Evolutionary conservation across 108 stramenopile genomes (phyloP), one percentile per base, ranked within the genome.

Genomic region (Skeletonema marinoi): DNA sequence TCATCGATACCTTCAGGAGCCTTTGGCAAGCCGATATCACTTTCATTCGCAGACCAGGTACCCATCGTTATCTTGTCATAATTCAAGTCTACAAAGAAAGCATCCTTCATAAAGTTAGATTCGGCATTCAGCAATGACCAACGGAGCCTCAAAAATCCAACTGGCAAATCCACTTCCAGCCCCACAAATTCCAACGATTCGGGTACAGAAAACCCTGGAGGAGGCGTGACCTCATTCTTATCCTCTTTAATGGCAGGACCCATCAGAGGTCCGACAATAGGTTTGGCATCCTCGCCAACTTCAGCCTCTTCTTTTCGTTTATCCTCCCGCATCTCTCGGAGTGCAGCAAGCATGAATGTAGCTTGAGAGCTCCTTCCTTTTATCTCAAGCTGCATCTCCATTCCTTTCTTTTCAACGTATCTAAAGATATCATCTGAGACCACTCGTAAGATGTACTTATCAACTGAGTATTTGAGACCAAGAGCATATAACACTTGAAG

Each of bases 361-460:
- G 93, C 84, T 60, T 94, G 93, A 10, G 64, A 66, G 19, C 60
- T 71, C 6, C 86, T 82, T 44, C 73, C 66, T 12, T 72, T 85
- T 32, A 94, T 86, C 17, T 68, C 78, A 12, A 94, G 85, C 44
- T 90, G 81, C 93, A 94, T 94, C 69, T 94, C 90, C 93, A 94
- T 90, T 33, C 93, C 93, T 50, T 89, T 90, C 68, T 90, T 78
- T 62, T 94, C 93, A 3, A 90, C 88, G 58, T 90, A 90, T 56
- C 73, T 74, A 68, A 92, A 94, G 41, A 92, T 89, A 65, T 93
- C 84, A 66, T 90, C 92, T 7, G 91, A 86, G 1, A 90, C 86
- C 50, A 77, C 84, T 7, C 81, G 68, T 10, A 94, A 72, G 62
- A 94, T 90, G 71, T 80, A 94, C 14, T 67, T 84, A 19, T 90